A percentile compares a stretch with the other conserved stretches of the same genome.
These are phyloP conservation scores for Cupressus sempervirens DNA, from an alignment of 75 land plant genomes.

Conservation along the genomic window DNA sequence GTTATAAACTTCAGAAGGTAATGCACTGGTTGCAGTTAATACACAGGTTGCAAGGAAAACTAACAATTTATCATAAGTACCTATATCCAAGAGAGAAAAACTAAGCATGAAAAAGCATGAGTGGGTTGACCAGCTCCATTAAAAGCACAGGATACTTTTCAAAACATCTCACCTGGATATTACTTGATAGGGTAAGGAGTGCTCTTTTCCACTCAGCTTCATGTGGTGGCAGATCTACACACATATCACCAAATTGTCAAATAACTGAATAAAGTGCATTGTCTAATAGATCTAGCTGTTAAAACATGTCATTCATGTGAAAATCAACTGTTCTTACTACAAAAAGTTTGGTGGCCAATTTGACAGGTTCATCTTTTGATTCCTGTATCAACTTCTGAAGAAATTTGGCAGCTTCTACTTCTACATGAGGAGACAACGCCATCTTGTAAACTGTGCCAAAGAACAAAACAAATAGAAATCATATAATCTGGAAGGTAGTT, in stretches of 20 bases:
- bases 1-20: background rate
- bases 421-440: slow-evolving; percentile 67
- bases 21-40: too few relatives aligned
- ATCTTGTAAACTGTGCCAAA: slow-evolving; percentile 23
- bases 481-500: background rate
- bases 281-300: background rate
- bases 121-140: background rate
- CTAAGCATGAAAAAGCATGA: background rate
- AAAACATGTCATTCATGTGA: background rate
- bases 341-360: slow-evolving; percentile 88
- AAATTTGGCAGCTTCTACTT: slow-evolving; percentile 88
- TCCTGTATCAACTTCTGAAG: slow-evolving; percentile 91
- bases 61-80: background rate
- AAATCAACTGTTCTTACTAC: slow-evolving; percentile 46
- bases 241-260: background rate
- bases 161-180: slow-evolving; percentile 70
- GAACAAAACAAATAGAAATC: background rate
- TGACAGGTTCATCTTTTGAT: slow-evolving; percentile 83
- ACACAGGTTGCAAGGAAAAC: background rate
- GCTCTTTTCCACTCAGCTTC: slow-evolving; percentile 87
- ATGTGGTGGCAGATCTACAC: slow-evolving; percentile 94
- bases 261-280: background rate
- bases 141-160: background rate
- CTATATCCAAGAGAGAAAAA: background rate
- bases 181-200: slow-evolving; percentile 88